phyloP scores from a whole-genome alignment of 1,139 yeast species.

The Geotrichum klebahnii region DNA sequence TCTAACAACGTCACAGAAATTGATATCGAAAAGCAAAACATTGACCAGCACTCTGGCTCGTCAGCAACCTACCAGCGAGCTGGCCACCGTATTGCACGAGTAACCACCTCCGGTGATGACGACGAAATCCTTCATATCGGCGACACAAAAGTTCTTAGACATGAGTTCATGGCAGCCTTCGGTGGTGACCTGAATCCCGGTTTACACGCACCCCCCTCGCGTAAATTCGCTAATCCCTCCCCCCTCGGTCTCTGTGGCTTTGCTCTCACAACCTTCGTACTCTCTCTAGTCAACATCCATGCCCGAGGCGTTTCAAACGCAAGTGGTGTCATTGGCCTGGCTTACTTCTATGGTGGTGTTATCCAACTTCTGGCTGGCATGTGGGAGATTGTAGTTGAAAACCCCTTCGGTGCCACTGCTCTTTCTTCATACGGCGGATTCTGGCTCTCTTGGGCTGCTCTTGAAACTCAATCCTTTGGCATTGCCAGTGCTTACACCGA shows the following conservation, averaged over 20 bases:
- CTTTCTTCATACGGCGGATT: constrained; percentile 78
- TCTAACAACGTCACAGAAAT: no score
- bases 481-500: constrained; percentile 54
- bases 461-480: constrained; percentile 67
- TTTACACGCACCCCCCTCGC: constrained; percentile 55
- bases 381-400: constrained; percentile 65
- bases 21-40: constrained; percentile 15
- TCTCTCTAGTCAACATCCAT: constrained; percentile 57
- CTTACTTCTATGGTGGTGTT: constrained; percentile 78
- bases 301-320: constrained; percentile 55
- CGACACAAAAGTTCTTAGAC: constrained; percentile 56
- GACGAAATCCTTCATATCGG: constrained; percentile 65
- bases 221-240: constrained; percentile 79
- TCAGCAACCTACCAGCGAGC: background rate
- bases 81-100: constrained; percentile 9
- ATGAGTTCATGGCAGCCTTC: constrained; percentile 57
- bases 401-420: constrained; percentile 86
- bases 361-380: constrained; percentile 71
- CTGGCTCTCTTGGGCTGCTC: constrained; percentile 75
- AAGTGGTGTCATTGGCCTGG: constrained; percentile 64
- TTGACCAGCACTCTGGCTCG: constrained; percentile 9
- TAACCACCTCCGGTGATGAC: constrained; percentile 25
- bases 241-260: constrained; percentile 84
- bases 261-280: constrained; percentile 77
- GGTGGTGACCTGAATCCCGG: constrained; percentile 70